A percentile compares a stretch with the other conserved stretches of the same genome.
Conservation (phyloP, 2,329 filamentous ascomycete genomes). For the Colletotrichum tamarilloi region DNA sequence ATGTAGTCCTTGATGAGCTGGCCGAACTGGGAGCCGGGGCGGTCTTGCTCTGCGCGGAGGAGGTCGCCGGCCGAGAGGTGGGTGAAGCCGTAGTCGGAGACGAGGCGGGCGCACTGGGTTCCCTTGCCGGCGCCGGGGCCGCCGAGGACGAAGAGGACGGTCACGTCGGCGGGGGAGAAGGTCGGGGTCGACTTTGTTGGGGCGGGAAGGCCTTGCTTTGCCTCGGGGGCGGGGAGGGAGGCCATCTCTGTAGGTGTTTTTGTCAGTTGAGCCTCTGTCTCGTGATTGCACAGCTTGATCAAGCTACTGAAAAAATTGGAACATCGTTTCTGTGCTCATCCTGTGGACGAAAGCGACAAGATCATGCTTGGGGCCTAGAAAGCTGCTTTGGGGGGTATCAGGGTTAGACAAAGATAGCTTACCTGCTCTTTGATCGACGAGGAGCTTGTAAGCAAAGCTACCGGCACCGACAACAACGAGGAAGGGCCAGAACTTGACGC, state of each 20-base stretch:
- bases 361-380: neutral
- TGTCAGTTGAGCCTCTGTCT: neutral
- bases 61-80: constrained; percentile 95
- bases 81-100: constrained; percentile 88
- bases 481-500: constrained; percentile 70
- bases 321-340: neutral
- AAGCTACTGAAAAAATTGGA: neutral
- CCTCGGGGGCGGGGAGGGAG: constrained; percentile 49
- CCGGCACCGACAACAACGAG: constrained; percentile 60
- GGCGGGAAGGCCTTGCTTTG: constrained; percentile 56
- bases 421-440: constrained; percentile 64
- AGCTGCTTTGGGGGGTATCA: neutral
- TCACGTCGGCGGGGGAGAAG: constrained; percentile 81
- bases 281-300: no score
- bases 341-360: neutral
- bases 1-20: constrained; percentile 94
- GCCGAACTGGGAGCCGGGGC: constrained; percentile 87
- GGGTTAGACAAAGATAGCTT: constrained; percentile 37
- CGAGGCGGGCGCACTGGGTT: constrained; percentile 92
- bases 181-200: constrained; percentile 70
- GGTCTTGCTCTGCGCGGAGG: constrained; percentile 91
- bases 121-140: constrained; percentile 97
- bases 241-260: constrained; percentile 50
- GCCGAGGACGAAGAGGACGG: constrained; percentile 96
- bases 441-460: constrained; percentile 59